Conservation (phyloP, 352 stramenopile genomes). For the Phytopythium kandeliae region DNA sequence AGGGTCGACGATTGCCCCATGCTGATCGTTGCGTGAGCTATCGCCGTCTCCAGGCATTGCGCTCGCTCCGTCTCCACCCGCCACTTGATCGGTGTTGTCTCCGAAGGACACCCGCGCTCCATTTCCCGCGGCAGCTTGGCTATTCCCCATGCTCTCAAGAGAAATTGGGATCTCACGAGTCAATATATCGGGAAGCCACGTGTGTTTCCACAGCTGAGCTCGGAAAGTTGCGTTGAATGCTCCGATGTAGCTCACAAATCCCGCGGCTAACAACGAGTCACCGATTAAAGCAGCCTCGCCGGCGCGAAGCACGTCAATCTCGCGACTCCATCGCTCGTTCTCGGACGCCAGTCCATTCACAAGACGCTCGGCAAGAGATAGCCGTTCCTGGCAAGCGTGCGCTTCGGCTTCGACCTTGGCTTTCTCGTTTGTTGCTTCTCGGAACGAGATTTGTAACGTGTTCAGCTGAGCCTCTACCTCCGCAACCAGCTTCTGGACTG, state of each 20-base stretch:
- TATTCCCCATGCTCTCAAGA: conserved; percentile 7
- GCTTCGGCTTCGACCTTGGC: conserved; percentile 87
- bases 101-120: neutral
- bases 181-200: conserved; percentile 86
- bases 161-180: conserved; percentile 84
- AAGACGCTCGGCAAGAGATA: conserved; percentile 84
- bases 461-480: conserved; percentile 81
- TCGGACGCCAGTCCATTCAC: conserved; percentile 87
- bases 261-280: conserved; percentile 82
- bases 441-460: conserved; percentile 72
- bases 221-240: conserved; percentile 86
- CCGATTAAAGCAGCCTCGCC: conserved; percentile 77
- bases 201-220: conserved; percentile 74
- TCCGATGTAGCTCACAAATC: conserved; percentile 92
- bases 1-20: conserved; percentile 55
- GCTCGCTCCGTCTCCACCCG: neutral
- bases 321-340: conserved; percentile 85
- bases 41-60: neutral
- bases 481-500: conserved; percentile 74
- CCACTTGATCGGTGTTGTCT: neutral
- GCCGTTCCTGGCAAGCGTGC: conserved; percentile 75
- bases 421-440: conserved; percentile 89
- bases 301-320: conserved; percentile 79
- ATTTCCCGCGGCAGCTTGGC: neutral
- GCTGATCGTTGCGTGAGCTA: neutral